phyloP scores from a whole-genome alignment of 116 monocot genomes.

The Trichopus zeylanicus region DNA sequence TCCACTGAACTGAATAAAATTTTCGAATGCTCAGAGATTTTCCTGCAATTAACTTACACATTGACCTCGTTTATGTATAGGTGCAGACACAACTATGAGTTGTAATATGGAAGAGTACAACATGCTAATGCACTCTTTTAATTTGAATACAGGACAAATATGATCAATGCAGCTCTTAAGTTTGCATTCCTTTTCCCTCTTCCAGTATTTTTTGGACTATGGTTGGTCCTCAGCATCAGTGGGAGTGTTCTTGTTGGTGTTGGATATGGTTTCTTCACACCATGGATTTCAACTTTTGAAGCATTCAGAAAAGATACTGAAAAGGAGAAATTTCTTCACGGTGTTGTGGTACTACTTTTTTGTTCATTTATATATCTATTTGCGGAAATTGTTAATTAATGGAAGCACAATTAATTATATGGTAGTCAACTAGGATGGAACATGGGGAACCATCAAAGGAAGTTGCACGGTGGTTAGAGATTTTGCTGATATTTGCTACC shows the following conservation, averaged over 20 bases:
- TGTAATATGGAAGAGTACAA: too few relatives aligned
- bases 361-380: not conserved
- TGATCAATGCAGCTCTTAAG: conserved; percentile 23
- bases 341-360: conserved; percentile 2
- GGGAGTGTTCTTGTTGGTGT: conserved; percentile 16
- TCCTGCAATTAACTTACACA: too few relatives aligned
- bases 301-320: conserved; percentile 4
- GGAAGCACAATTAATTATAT: not conserved
- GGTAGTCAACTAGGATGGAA: conserved; percentile 26
- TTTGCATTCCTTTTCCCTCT: conserved; percentile 3
- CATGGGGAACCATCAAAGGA: conserved; percentile 25
- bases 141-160: conserved; percentile 11
- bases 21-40: too few relatives aligned
- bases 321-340: conserved; percentile 17
- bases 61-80: too few relatives aligned
- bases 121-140: not conserved
- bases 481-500: conserved; percentile 30
- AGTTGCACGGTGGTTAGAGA: conserved; percentile 32
- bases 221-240: conserved; percentile 20
- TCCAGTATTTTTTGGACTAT: conserved; percentile 23
- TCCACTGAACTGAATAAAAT: too few relatives aligned
- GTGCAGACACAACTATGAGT: too few relatives aligned
- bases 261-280: conserved; percentile 16
- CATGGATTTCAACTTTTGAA: conserved; percentile 32
- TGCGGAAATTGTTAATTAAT: not conserved